Conservation (phyloP, 2,329 filamentous ascomycete genomes). For the Camillea tinctor region DNA sequence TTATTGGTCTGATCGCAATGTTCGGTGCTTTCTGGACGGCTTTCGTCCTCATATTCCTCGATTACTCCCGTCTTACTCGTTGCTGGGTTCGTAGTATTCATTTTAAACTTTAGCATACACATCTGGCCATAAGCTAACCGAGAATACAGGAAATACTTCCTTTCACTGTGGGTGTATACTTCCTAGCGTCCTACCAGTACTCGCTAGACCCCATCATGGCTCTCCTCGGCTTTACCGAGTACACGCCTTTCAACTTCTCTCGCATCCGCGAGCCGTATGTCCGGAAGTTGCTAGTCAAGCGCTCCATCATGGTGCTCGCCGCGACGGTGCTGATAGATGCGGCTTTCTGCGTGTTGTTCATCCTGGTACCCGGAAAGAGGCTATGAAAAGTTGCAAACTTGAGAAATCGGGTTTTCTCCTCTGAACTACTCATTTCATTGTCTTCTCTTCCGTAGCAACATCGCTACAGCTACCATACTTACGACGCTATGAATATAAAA, state of each 20-base stretch:
- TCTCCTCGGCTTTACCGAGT: slow-evolving; percentile 87
- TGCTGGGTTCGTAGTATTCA: slow-evolving; percentile 71
- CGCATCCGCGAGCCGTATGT: slow-evolving; percentile 89
- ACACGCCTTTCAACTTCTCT: slow-evolving; percentile 91
- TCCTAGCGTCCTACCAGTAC: slow-evolving; percentile 89
- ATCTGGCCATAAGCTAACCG: slow-evolving; percentile 11
- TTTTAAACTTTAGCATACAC: background rate
- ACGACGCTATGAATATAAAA: slow-evolving; percentile 27
- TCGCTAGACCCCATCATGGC: slow-evolving; percentile 90
- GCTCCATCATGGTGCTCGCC: slow-evolving; percentile 75
- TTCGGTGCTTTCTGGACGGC: slow-evolving; percentile 93
- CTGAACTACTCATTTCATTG: background rate
- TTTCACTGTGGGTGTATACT: slow-evolving; percentile 88
- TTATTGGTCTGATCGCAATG: slow-evolving; percentile 80
- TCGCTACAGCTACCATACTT: slow-evolving; percentile 6
- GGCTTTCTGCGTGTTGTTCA: slow-evolving; percentile 84
- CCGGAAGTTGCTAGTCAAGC: slow-evolving; percentile 77
- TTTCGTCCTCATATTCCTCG: slow-evolving; percentile 88
- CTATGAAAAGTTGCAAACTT: slow-evolving; percentile 46
- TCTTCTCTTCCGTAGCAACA: slow-evolving; percentile 1
- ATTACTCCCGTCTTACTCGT: slow-evolving; percentile 70
- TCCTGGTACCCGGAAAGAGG: slow-evolving; percentile 87
- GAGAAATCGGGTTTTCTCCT: background rate
- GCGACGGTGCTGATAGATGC: slow-evolving; percentile 76
- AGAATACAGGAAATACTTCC: slow-evolving; percentile 66